Percentiles rank a stretch among this genome's conserved stretches.
Conservation (phyloP, 2,329 filamentous ascomycete genomes). For the Sclerotinia spermophila region DNA sequence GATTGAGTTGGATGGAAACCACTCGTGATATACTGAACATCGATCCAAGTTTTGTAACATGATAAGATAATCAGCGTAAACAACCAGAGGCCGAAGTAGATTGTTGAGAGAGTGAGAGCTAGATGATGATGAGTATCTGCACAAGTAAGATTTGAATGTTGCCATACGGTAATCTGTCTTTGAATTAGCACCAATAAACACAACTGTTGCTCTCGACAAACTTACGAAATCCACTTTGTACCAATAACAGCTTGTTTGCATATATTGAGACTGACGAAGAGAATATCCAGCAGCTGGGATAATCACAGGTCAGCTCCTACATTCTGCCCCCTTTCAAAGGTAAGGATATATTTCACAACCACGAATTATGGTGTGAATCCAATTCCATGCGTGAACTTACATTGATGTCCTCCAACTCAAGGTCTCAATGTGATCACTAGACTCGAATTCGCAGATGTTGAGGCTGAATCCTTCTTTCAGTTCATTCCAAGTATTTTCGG, state of each 20-base stretch:
- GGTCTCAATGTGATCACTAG: not conserved
- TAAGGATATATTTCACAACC: not conserved
- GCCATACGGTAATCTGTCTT: slow-evolving; percentile 2
- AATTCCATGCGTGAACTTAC: not conserved
- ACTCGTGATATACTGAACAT: not conserved
- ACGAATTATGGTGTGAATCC: not conserved
- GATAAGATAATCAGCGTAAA: not conserved
- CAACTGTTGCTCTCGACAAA: not conserved
- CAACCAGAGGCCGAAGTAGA: not conserved
- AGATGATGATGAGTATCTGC: not conserved
- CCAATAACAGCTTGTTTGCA: not conserved
- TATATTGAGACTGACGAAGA: not conserved
- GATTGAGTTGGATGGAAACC: not conserved
- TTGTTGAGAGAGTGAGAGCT: not conserved
- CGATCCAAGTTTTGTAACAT: not conserved
- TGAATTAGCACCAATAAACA: not conserved
- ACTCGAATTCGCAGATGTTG: no score
- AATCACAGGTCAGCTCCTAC: not conserved
- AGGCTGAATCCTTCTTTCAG: not conserved
- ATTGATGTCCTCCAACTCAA: not conserved
- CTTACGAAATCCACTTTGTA: slow-evolving; percentile 2
- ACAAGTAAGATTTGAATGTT: not conserved
- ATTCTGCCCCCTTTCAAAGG: not conserved
- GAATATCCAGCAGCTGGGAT: not conserved
- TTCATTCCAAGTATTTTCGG: no score